A percentile compares a stretch with the other conserved stretches of the same genome.
Conservation (phyloP, 768 basidiomycete genomes). For the Trametes coccinea region DNA sequence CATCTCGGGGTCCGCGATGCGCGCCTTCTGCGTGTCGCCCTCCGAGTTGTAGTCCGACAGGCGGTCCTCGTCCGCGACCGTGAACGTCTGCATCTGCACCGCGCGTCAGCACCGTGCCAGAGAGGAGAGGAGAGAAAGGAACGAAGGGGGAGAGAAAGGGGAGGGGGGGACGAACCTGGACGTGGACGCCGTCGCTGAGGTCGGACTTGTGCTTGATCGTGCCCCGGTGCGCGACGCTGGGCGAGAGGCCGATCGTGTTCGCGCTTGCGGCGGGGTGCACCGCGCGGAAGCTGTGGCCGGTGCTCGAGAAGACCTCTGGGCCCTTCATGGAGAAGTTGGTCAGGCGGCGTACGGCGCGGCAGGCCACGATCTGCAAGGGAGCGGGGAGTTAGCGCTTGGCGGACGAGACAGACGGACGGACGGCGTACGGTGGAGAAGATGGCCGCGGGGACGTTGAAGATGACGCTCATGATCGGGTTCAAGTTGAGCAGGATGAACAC, state of each 20-base stretch:
- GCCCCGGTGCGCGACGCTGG: constrained; percentile 12
- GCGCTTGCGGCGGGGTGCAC: constrained; percentile 30
- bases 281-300: constrained; percentile 60
- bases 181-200: constrained; percentile 52
- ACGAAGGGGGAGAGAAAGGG: neutral
- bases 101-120: neutral
- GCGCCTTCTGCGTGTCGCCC: constrained; percentile 54
- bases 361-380: constrained; percentile 57
- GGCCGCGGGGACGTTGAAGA: constrained; percentile 72
- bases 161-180: constrained; percentile 42
- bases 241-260: constrained; percentile 21
- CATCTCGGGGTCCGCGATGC: constrained; percentile 64
- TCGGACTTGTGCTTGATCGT: constrained; percentile 34
- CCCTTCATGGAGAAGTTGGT: constrained; percentile 54
- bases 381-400: neutral
- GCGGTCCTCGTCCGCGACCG: constrained; percentile 26
- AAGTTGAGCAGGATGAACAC: constrained; percentile 64
- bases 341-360: constrained; percentile 62
- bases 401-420: neutral
- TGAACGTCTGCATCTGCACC: constrained; percentile 66
- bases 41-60: constrained; percentile 42
- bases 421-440: constrained; percentile 61
- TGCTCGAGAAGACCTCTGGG: constrained; percentile 44
- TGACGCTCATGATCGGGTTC: constrained; percentile 72
- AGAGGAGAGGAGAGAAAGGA: neutral